These are phyloP conservation scores for Nicotiana obtusifolia DNA, from an alignment of 257 asterid species.

Conservation along the genomic window DNA sequence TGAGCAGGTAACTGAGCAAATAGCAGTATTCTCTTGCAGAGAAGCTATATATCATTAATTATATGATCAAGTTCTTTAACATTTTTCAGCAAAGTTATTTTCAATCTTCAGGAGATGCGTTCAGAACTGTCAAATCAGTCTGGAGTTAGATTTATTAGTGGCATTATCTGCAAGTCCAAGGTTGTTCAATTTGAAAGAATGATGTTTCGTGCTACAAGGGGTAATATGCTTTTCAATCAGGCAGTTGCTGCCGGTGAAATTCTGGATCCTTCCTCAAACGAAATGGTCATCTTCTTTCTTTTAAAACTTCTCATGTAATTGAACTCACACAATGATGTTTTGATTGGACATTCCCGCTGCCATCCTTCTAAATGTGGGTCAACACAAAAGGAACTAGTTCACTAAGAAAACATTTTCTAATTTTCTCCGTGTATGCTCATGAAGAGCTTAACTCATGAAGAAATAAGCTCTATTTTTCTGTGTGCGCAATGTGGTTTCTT, in stretches of 20 bases:
- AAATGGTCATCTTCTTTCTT: conserved; percentile 50
- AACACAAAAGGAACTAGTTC: not conserved
- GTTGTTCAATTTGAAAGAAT: conserved; percentile 83
- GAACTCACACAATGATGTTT: not conserved
- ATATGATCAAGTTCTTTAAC: not conserved
- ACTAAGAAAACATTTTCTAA: not conserved
- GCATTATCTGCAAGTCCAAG: conserved; percentile 79
- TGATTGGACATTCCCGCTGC: conserved; percentile 1
- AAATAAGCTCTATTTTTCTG: not conserved
- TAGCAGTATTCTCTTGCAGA: not conserved
- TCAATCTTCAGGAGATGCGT: conserved; percentile 68
- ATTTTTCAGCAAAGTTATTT: conserved; percentile 11
- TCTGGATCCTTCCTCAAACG: conserved; percentile 75
- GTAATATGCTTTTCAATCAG: conserved; percentile 96
- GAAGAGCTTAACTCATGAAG: too few relatives aligned
- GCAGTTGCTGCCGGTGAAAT: conserved; percentile 69
- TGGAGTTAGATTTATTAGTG: conserved; percentile 91
- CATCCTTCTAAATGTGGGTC: not conserved
- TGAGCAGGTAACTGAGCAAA: conserved; percentile 51
- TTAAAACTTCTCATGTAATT: not conserved
- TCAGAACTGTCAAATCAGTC: conserved; percentile 72
- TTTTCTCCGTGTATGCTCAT: not conserved
- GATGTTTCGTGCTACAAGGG: conserved; percentile 95
- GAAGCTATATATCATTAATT: not conserved
- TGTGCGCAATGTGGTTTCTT: not conserved